Base-by-base conservation (phyloP, 768 basidiomycete species). In the Boletus rubescentipes region DNA sequence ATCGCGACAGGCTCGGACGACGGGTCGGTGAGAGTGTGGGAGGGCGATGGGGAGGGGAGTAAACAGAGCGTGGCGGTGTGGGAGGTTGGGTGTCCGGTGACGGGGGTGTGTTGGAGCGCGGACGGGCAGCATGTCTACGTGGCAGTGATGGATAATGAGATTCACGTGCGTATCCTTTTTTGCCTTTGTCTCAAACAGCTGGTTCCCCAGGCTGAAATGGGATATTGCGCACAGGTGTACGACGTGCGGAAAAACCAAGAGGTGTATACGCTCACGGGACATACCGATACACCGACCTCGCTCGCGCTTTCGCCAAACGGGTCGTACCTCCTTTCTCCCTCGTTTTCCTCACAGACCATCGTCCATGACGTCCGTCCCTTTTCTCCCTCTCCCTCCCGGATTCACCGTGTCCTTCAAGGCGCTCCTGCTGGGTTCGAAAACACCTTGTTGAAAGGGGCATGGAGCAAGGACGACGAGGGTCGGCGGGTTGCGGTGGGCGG, bases 401-500 rank as follows among this genome's bases (percentile, higher is more conserved):
- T 94, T 61, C 91, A 97, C 68, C 86, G 93, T 26, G 72, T 83
- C 5, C 76, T 88, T 29, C 82, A 78, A 30, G 97, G 97, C 36
- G 88, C 93, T 0, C 93, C 95, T 5, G 91, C 94, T 8, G 97
- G 97, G 1, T 98, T 98, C 66, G 97, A 99, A 72, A 86, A 89
- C 54, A 82, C 89, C 0, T 75, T 98, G 30, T 70, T 92, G n/a
- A 79, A 83, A 51, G 91, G 83, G 2, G 86, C 89, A 1, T 99
- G 96, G 96, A 91, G 89, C 66, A 84, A 78, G 62, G 85, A 91
- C 49, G 92, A 93, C 58, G 89, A 80, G 40, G 96, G 93, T 0
- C 77, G 78, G 53, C 81, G 89, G 2, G 91, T 86, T 0, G 93
- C 91, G 5, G 91, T 94, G 0, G 94, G 94, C 16, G 94, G 91